These are phyloP conservation scores for Tricholoma hemisulphureum DNA, from an alignment of 768 basidiomycete species.

Conservation along the genomic window DNA sequence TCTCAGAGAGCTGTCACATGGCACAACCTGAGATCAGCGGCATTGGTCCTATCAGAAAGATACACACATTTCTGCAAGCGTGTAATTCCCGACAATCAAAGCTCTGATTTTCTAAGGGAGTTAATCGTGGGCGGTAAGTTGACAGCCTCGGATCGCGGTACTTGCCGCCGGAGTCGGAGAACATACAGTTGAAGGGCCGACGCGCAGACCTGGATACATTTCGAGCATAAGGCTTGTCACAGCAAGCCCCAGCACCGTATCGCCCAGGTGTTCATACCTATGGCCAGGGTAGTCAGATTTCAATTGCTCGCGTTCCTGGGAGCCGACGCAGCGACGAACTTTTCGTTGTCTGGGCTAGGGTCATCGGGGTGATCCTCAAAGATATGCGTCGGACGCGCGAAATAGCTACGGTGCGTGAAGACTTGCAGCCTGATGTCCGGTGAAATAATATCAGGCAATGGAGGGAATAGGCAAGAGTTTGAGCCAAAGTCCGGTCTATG, in stretches of 20 bases:
- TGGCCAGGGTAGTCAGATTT: not conserved
- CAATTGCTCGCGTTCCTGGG: constrained; percentile 1
- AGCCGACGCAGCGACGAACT: constrained; percentile 39
- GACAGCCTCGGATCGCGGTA: constrained; percentile 8
- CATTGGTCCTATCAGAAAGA: constrained; percentile 2
- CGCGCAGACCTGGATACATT: constrained; percentile 65
- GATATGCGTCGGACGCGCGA: constrained; percentile 66
- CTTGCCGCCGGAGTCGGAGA: constrained; percentile 10
- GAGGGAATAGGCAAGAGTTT: constrained; percentile 47
- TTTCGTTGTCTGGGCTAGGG: constrained; percentile 80
- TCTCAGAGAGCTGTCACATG: constrained; percentile 48
- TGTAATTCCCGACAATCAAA: constrained; percentile 70
- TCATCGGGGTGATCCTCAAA: constrained; percentile 76
- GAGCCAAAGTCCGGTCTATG: constrained; percentile 45
- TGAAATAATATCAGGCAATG: constrained; percentile 55
- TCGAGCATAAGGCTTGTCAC: constrained; percentile 65
- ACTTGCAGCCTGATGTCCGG: constrained; percentile 49
- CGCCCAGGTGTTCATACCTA: constrained; percentile 77
- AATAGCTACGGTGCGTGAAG: constrained; percentile 75
- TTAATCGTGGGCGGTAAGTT: not conserved
- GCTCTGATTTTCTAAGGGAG: constrained; percentile 71
- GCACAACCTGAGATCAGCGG: constrained; percentile 2
- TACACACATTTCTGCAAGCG: constrained; percentile 66
- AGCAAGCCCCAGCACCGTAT: constrained; percentile 65
- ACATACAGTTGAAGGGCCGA: constrained; percentile 75